Conservation (phyloP, 768 basidiomycete species). For the Tylopilus subfusipes region DNA sequence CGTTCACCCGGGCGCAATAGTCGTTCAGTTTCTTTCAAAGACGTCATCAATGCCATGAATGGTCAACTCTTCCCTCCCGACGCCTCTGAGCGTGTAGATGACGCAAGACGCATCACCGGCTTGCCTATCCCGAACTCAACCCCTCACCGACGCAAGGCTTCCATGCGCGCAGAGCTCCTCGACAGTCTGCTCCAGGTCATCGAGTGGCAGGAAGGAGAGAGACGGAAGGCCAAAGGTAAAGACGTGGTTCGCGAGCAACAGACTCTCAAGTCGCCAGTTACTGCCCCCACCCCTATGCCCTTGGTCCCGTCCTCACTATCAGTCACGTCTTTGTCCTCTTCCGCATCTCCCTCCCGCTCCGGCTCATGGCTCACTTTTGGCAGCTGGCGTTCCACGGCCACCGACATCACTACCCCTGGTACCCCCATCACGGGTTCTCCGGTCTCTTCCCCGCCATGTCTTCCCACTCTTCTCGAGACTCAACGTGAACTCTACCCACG, state of each 20-base stretch:
- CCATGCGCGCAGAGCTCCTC: constrained; percentile 37
- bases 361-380: constrained; percentile 43
- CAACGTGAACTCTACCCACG: constrained; percentile 38
- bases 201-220: constrained; percentile 40
- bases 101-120: constrained; percentile 29
- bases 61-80: constrained; percentile 54
- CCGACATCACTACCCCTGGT: constrained; percentile 33
- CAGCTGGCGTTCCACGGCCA: constrained; percentile 38
- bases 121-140: constrained; percentile 15
- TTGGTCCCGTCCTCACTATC: constrained; percentile 24
- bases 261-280: constrained; percentile 6
- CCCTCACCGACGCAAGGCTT: constrained; percentile 18
- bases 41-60: constrained; percentile 55
- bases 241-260: constrained; percentile 33
- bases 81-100: constrained; percentile 30
- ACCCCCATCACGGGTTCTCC: constrained; percentile 35
- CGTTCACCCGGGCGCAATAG: constrained; percentile 18
- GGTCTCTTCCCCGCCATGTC: constrained; percentile 21
- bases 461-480: constrained; percentile 28
- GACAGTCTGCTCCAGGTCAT: constrained; percentile 43
- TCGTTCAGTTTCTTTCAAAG: constrained; percentile 49
- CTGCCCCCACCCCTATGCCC: constrained; percentile 15
- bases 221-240: constrained; percentile 39
- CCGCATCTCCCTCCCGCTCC: constrained; percentile 33
- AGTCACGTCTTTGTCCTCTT: constrained; percentile 23